phyloP scores from a whole-genome alignment of 345 rosid genomes.

The Ceriops decandra region DNA sequence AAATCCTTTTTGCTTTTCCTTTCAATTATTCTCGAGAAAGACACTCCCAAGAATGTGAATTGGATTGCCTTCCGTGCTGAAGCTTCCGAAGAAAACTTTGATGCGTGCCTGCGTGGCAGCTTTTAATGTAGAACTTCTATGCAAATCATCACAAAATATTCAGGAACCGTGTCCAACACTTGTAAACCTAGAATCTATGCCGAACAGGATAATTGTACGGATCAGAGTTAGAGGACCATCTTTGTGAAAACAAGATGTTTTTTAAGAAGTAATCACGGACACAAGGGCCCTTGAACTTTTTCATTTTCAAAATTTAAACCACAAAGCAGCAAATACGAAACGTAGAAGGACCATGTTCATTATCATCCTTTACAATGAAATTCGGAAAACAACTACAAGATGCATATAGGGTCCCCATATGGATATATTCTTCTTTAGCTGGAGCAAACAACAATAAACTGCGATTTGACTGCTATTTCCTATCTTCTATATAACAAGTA shows the following conservation, averaged over 20 bases:
- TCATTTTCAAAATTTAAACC: no score
- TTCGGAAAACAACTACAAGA: slow-evolving; percentile 1
- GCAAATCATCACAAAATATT: slow-evolving; percentile 8
- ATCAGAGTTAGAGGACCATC: no score
- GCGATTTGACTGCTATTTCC: slow-evolving; percentile 10
- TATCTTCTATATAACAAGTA: slow-evolving; percentile 15
- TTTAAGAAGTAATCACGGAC: no score
- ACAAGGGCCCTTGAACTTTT: no score
- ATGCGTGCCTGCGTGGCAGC: slow-evolving; percentile 30
- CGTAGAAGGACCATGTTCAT: background rate
- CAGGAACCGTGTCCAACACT: no score
- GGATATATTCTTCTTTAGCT: slow-evolving; percentile 12
- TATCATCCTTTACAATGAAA: slow-evolving; percentile 12
- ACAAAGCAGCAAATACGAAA: no score
- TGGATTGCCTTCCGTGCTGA: slow-evolving; percentile 16
- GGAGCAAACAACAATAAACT: slow-evolving; percentile 24
- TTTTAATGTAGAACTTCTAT: slow-evolving; percentile 13
- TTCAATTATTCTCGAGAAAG: slow-evolving; percentile 13
- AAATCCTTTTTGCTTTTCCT: slow-evolving; percentile 27
- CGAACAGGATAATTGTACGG: no score
- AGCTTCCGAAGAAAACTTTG: slow-evolving; percentile 21
- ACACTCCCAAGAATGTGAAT: slow-evolving; percentile 16
- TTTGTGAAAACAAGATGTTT: no score
- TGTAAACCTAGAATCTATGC: no score
- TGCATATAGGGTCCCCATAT: background rate